Evolutionary conservation across 139 green algal species (phyloP).

Genomic region (Chlorella sp.): DNA sequence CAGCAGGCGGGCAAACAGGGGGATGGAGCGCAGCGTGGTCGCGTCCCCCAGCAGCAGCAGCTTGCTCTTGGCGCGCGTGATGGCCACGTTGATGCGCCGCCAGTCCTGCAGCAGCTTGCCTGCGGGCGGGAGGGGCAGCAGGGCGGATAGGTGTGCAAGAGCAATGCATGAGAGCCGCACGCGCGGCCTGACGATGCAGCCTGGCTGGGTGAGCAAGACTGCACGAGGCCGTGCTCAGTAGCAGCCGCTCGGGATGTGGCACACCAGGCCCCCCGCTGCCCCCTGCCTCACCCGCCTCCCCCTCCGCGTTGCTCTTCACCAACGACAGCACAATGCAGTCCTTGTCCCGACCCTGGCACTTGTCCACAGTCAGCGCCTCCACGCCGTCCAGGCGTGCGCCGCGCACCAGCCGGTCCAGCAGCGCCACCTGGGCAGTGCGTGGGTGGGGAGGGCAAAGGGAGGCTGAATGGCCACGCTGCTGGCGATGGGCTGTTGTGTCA

Average conservation of each 20-base stretch:
- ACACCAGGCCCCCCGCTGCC: no score
- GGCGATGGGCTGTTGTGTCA: neutral
- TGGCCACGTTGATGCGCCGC: constrained; percentile 92
- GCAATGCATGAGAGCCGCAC: neutral
- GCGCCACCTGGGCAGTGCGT: constrained; percentile 53
- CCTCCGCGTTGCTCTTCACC: constrained; percentile 71
- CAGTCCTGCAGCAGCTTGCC: constrained; percentile 81
- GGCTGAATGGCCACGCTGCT: no score
- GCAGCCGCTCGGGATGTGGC: no score
- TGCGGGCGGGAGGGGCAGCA: neutral
- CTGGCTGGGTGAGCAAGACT: no score
- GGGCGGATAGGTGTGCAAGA: neutral
- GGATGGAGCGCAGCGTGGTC: constrained; percentile 53
- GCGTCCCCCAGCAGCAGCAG: constrained; percentile 78
- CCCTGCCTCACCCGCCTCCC: constrained; percentile 30
- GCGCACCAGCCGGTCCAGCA: constrained; percentile 25
- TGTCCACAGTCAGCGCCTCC: constrained; percentile 90
- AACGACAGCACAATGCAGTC: constrained; percentile 75
- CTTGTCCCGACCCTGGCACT: constrained; percentile 89
- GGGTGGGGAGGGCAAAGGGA: neutral
- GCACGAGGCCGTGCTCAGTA: no score
- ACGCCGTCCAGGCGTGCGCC: constrained; percentile 39
- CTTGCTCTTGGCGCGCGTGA: constrained; percentile 89
- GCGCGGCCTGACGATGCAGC: no score
- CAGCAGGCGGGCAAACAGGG: constrained; percentile 50